Base-by-base conservation (phyloP, 306 rosid genomes). In the Elaeagnus macrophylla region DNA sequence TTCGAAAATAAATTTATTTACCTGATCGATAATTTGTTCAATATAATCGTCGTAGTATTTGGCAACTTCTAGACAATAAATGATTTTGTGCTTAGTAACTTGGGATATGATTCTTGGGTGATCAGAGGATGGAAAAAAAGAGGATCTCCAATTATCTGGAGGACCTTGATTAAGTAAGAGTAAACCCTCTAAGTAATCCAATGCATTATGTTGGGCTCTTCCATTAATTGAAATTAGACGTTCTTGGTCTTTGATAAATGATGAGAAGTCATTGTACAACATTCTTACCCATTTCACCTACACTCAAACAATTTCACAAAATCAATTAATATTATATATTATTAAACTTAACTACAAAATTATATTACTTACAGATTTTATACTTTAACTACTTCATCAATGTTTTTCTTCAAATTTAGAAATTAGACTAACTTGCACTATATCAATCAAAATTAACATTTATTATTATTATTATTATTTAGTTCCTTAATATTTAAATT, bases 131-230 rank as follows among this genome's bases (percentile, higher is more conserved):
- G 97, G 96, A 43, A 86, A 91, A 77, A 83, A 91, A 55, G 97
- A 86, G 58, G 97, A 91, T 68, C 97, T 72, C 97, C 97, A 91
- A 45, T 75, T 91, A 66, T 86, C 72, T 19, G 80, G 83, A 36
- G 93, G 62, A 44, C 94, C 96, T 56, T 80, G 86, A 67, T 78
- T 66, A 71, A 84, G 66, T 40, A 91, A 76, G 52, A 91, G 73
- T 47, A 74, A 68, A 47, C 97, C 97, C 75, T 86, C 82, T 71
- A 78, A 64, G 59, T 86, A 90, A 68, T 90, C 68, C 41, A 90
- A 70, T 50, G 75, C 84, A 39, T 19, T 61, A 8, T 60, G 61
- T 67, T 73, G 61, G 56, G 71, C 67, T 67, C 74, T 55, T 62
- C 82, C 90, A 54, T 72, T 80, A 46, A 68, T 15, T 39, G 67